phyloP scores from a whole-genome alignment of 306 rosid genomes.

The Ceratonia siliqua region DNA sequence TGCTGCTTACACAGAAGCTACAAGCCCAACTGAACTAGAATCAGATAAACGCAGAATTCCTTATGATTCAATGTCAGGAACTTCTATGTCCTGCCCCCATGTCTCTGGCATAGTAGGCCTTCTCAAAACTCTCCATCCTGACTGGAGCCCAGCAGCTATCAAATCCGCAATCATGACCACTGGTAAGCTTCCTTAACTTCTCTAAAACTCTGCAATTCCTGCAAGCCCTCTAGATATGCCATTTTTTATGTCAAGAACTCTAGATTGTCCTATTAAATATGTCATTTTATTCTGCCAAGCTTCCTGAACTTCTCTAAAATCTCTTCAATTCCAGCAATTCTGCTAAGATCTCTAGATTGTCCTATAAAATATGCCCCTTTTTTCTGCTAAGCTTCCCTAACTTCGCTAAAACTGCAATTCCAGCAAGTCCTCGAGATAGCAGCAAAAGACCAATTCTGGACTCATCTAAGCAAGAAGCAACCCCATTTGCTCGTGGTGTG shows the following conservation, averaged over 20 bases:
- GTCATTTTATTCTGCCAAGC: not conserved
- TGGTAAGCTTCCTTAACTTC: no score
- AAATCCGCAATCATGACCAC: conserved; percentile 77
- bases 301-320: no score
- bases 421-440: conserved; percentile 51
- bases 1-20: conserved; percentile 45
- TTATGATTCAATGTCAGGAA: conserved; percentile 43
- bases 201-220: no score
- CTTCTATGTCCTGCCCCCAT: conserved; percentile 70
- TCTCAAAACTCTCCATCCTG: conserved; percentile 54
- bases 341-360: no score
- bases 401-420: not conserved
- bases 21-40: conserved; percentile 26
- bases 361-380: not conserved
- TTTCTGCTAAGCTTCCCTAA: no score
- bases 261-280: not conserved
- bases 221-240: no score
- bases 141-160: conserved; percentile 65
- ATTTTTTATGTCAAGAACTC: no score
- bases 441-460: conserved; percentile 38
- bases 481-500: conserved; percentile 58
- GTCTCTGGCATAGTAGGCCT: conserved; percentile 58
- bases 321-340: no score
- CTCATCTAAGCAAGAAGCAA: conserved; percentile 40
- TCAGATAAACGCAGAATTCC: conserved; percentile 43